Conservation (phyloP, 1,139 yeast genomes). For the Blastobotrys arbuscula region DNA sequence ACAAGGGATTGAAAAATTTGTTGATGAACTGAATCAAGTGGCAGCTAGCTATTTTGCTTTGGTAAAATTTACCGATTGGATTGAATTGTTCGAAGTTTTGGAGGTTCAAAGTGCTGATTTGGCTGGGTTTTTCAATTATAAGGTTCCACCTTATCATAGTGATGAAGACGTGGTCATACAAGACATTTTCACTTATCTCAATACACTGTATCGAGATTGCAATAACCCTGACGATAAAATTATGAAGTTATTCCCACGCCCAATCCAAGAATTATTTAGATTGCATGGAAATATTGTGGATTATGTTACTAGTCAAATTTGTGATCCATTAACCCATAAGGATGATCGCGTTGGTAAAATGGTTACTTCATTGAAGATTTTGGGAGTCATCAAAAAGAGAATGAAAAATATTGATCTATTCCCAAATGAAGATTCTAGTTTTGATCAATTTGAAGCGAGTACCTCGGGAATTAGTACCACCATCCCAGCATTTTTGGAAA, state of each 20-base stretch:
- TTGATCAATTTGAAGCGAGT: conserved; percentile 25
- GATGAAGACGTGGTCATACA: conserved; percentile 60
- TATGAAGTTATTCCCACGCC: conserved; percentile 59
- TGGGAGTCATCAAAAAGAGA: conserved; percentile 61
- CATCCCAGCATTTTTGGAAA: conserved; percentile 82
- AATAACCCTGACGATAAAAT: conserved; percentile 33
- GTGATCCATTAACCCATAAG: conserved; percentile 46
- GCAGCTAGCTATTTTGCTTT: conserved; percentile 55
- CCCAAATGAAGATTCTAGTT: conserved; percentile 33
- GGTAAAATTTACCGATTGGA: conserved; percentile 72
- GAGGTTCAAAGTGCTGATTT: conserved; percentile 59
- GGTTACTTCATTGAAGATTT: conserved; percentile 60
- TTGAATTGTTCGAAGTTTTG: conserved; percentile 63
- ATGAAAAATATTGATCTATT: conserved; percentile 62
- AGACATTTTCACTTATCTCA: conserved; percentile 67
- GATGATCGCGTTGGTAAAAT: conserved; percentile 66
- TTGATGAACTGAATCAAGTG: conserved; percentile 59
- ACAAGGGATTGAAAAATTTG: conserved; percentile 45
- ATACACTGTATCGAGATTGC: conserved; percentile 44
- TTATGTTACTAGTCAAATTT: conserved; percentile 59
- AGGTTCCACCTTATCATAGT: conserved; percentile 38
- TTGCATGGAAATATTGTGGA: conserved; percentile 63
- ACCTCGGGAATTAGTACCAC: conserved; percentile 41
- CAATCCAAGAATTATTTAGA: conserved; percentile 60
- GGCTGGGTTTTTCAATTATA: conserved; percentile 56